These are phyloP conservation scores for Rutstroemia sp. DNA, from an alignment of 2,329 filamentous ascomycete species.

Conservation along the genomic window DNA sequence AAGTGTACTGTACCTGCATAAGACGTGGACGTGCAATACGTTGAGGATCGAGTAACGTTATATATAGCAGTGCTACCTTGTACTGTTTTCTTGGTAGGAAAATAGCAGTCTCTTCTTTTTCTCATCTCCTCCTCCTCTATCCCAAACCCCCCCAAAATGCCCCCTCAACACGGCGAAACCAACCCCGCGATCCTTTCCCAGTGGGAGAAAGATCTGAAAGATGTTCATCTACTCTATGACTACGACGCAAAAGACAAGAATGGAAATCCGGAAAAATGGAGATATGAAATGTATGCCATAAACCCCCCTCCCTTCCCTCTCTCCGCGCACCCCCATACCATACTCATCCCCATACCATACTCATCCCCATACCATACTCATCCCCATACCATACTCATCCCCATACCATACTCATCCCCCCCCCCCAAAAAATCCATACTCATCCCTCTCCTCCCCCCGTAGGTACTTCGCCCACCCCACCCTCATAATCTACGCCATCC, in stretches of 20 bases:
- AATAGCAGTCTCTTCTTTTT: too few species aligned
- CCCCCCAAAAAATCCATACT: not conserved
- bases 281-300: constrained; percentile 45
- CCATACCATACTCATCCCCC: too few species aligned
- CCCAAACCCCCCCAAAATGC: not conserved
- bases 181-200: constrained; percentile 14
- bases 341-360: too few species aligned
- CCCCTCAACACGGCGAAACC: constrained; percentile 1
- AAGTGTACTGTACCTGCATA: too few species aligned
- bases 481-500: not conserved
- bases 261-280: constrained; percentile 50
- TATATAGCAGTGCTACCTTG: too few species aligned
- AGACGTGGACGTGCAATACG: too few species aligned
- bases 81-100: too few species aligned
- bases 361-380: too few species aligned
- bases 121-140: too few species aligned
- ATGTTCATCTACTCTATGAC: constrained; percentile 50
- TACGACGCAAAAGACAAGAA: constrained; percentile 41
- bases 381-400: too few species aligned
- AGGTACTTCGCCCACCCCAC: not conserved
- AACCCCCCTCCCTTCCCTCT: too few species aligned
- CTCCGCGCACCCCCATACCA: not conserved
- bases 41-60: too few species aligned
- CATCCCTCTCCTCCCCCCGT: not conserved
- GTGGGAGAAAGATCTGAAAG: constrained; percentile 44